Evolutionary conservation across 192 early-diverging fungal genomes (phyloP).

Genomic region (Geranomyces michiganensis): DNA sequence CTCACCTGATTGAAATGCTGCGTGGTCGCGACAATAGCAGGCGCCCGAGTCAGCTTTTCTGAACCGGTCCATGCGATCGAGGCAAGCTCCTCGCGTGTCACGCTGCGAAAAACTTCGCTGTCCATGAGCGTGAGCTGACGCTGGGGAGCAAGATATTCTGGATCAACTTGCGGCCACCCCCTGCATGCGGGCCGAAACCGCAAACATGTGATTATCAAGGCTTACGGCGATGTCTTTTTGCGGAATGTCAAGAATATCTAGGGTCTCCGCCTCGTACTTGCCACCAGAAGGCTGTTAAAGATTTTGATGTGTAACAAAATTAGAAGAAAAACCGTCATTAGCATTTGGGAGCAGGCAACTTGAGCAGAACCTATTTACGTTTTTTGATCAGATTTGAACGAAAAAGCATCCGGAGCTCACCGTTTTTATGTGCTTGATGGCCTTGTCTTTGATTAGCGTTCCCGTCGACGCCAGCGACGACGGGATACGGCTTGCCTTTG

Average conservation of each 20-base stretch:
- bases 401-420: neutral
- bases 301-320: too few species aligned
- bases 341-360: too few species aligned
- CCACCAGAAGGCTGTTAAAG: conserved; percentile 15
- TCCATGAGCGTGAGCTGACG: conserved; percentile 44
- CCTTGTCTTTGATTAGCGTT: conserved; percentile 21
- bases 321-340: too few species aligned
- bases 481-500: neutral
- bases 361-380: too few species aligned
- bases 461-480: conserved; percentile 22
- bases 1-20: conserved; percentile 49
- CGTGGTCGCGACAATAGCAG: conserved; percentile 43
- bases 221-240: conserved; percentile 43
- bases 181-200: neutral
- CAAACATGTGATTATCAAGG: too few species aligned
- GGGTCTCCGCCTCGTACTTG: conserved; percentile 17
- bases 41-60: conserved; percentile 36
- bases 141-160: too few species aligned
- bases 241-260: conserved; percentile 35
- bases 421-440: conserved; percentile 29
- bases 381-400: too few species aligned
- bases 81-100: conserved; percentile 42
- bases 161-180: too few species aligned
- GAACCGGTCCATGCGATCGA: conserved; percentile 43
- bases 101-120: conserved; percentile 36